phyloP scores from a whole-genome alignment of 768 basidiomycete genomes.

The Auriscalpium vulgare region DNA sequence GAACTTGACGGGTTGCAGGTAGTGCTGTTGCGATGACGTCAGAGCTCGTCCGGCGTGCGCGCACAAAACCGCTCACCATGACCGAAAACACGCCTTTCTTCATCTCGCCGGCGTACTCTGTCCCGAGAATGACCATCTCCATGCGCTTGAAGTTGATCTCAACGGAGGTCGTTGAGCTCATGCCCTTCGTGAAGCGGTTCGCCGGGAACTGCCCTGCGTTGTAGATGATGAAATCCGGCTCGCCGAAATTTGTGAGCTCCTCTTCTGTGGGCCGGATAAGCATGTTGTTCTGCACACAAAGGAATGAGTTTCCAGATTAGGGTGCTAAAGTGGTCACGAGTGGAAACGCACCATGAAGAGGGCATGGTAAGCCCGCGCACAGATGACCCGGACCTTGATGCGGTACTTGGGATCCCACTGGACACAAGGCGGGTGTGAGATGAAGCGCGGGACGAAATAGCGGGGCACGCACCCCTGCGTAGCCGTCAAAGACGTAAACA shows the following conservation, averaged over 20 bases:
- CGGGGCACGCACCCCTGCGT: conserved; percentile 58
- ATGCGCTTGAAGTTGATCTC: conserved; percentile 99
- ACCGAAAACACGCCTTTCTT: conserved; percentile 99
- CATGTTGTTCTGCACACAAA: conserved; percentile 88
- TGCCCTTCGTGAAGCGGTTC: conserved; percentile 99
- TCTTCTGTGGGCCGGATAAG: conserved; percentile 95
- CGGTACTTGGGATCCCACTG: conserved; percentile 99
- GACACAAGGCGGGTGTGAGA: background rate
- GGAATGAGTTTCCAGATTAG: background rate
- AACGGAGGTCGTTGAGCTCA: conserved; percentile 97
- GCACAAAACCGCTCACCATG: conserved; percentile 48
- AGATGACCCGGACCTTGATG: conserved; percentile 99
- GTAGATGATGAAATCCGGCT: conserved; percentile 99
- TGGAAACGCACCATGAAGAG: conserved; percentile 81
- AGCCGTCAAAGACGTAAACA: conserved; percentile 97
- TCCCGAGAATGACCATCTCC: conserved; percentile 99
- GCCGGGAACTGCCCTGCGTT: conserved; percentile 99
- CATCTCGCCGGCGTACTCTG: conserved; percentile 99
- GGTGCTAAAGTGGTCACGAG: conserved; percentile 1
- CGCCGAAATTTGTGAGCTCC: conserved; percentile 89
- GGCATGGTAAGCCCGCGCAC: conserved; percentile 96
- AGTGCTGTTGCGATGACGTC: conserved; percentile 49
- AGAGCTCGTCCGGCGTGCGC: too few species aligned
- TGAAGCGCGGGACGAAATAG: background rate
- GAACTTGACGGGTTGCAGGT: conserved; percentile 97